Base-by-base conservation (phyloP, 805 yeast species). In the Starmerella tilneyi region DNA sequence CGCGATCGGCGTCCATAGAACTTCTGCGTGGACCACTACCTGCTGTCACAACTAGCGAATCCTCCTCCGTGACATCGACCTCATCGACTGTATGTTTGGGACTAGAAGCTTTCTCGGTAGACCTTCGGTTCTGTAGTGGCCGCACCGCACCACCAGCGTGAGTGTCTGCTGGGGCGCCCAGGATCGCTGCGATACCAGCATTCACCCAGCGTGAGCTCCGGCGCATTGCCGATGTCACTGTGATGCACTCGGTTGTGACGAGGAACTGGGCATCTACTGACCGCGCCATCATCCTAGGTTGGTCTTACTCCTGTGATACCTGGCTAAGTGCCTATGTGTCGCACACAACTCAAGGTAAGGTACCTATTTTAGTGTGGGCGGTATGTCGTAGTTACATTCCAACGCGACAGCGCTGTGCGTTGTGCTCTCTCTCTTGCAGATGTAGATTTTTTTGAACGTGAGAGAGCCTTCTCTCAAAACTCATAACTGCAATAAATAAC, bases 161-260 rank as follows among this genome's bases (percentile, higher is more conserved):
- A 5, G 27, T 21, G 38, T 34, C 38, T 68, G 47, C 66, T 67
- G 47, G 72, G 4, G 82, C 78, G 2, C 92, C 82, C 36, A 89
- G 68, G 24, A 89, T 76, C 5, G 94, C 84, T 9, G 96, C 89
- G 30, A 88, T 92, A 2, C 86, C 84, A 6, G 80, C 72, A 41
- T 81, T 81, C 33, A 58, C 81, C 74, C 81, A 81, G 51, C 83
- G 76, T 59, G 86, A 75, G 51, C 83, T 72, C 59, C 85, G 86
- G 45, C 96, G 72, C 94, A 92, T 85, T 19, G 92, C 86, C 16
- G 94, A 79, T 16, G 89, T 76, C 43, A 92, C 74, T 46, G 79
- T 72, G 58, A 84, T 81, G 62, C 96, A 85, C 66, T 92, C 97
- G 59, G 83, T 82, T 49, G 85, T 78, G 53, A 85, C 81, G 54